Evolutionary conservation across 179 eudicot genomes (phyloP), one percentile per base, ranked within the genome.

Genomic region (Spinacia oleracea): DNA sequence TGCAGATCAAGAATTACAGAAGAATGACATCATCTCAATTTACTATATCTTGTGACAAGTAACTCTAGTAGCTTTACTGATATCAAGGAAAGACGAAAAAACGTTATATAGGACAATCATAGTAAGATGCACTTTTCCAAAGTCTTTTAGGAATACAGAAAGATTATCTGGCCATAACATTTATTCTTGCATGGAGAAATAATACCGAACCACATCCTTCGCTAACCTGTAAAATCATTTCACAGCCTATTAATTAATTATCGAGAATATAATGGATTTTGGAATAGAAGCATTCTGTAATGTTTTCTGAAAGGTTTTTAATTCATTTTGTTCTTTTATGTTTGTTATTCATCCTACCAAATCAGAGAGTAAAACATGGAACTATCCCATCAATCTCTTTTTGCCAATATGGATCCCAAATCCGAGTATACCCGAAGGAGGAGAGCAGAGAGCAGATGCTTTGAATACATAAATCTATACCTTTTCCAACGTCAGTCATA

Each of bases 401-500:
- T 12, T 34, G 7, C 27, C 32, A 11, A 59, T 25, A 25, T 3
- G 25, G 65, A 59, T 23, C 34, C 65, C 16, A 21, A 56, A 56
- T 21, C 9, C n/a, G 18, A 29, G 32, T 25, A 23, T 1, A n/a
- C 23, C 14, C 6, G 16, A 12, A 29, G 14, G 29, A 59, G 27
- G 65, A 34, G 15, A 29, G 1, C 4, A 38, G 53, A 4, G 25
- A 31, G 9, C 34, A 43, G 59, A 62, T 59, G 56, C 21, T 20
- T 35, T 4, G 25, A 16, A 43, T 43, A 78, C 59, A 20, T 20
- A 80, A 66, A 35, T 27, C 29, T 40, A 63, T 80, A 95, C 98
- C 98, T 90, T 79, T 90, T 78, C 97, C 98, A 78, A 90, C 81
- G 83, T 95, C 98, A 74, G 84, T 87, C 34, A 91, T 83, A 23